These are phyloP conservation scores for Mycosarcoma mackinlayi DNA, from an alignment of 1,284 basidiomycete genomes.

Conservation along the genomic window DNA sequence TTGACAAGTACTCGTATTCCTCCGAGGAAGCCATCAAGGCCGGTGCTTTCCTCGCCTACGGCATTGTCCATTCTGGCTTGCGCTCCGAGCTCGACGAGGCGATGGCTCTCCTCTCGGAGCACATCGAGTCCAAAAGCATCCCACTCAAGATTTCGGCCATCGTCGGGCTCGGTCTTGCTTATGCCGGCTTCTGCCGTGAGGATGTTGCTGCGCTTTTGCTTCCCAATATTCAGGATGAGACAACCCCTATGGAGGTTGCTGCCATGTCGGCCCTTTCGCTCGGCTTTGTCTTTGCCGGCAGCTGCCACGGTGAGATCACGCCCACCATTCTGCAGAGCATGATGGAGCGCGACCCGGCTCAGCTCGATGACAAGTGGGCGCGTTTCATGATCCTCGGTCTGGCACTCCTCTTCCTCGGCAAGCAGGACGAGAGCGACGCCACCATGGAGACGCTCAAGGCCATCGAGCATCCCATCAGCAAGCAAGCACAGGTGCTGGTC, in stretches of 20 bases:
- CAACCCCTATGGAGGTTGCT: constrained; percentile 84
- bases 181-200: constrained; percentile 89
- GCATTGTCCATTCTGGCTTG: constrained; percentile 88
- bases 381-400: constrained; percentile 90
- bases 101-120: constrained; percentile 88
- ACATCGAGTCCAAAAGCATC: constrained; percentile 87
- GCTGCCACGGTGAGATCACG: constrained; percentile 91
- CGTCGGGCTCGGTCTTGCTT: constrained; percentile 80
- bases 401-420: constrained; percentile 85
- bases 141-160: constrained; percentile 88
- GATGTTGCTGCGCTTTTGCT: constrained; percentile 74
- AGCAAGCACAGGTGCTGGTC: constrained; percentile 89
- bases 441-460: constrained; percentile 95
- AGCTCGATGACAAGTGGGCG: constrained; percentile 79
- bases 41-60: constrained; percentile 93
- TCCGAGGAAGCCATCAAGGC: constrained; percentile 97
- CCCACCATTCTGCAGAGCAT: constrained; percentile 89
- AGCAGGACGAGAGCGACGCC: constrained; percentile 79
- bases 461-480: constrained; percentile 91
- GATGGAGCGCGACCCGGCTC: constrained; percentile 73
- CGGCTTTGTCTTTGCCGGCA: constrained; percentile 95
- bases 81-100: constrained; percentile 94
- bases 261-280: constrained; percentile 86
- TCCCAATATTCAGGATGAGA: constrained; percentile 65
- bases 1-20: constrained; percentile 98